Evolutionary conservation across 1,139 yeast genomes (phyloP).

Genomic region (Spathaspora sp.): DNA sequence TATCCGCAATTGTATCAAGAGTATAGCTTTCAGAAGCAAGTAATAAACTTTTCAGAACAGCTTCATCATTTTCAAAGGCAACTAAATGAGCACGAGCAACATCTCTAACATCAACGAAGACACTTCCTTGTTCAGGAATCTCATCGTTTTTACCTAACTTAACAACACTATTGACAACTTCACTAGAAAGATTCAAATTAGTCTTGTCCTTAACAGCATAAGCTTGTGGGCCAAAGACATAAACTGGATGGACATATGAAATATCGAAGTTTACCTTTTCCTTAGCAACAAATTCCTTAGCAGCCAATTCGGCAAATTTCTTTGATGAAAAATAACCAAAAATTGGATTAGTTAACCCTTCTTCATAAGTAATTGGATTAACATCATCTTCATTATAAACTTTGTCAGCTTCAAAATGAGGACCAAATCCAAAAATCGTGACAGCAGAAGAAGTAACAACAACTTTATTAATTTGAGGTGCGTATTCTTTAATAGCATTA

Average conservation of each 20-base stretch:
- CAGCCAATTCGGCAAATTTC: conserved; percentile 38
- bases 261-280: conserved; percentile 27
- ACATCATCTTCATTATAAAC: conserved; percentile 32
- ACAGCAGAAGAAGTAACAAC: conserved; percentile 31
- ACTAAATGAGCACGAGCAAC: conserved; percentile 38
- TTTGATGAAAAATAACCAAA: conserved; percentile 34
- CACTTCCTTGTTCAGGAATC: conserved; percentile 21
- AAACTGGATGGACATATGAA: conserved; percentile 30
- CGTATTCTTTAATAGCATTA: conserved; percentile 21
- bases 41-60: conserved; percentile 28
- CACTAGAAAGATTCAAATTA: conserved; percentile 19
- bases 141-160: conserved; percentile 18
- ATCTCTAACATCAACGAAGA: conserved; percentile 40
- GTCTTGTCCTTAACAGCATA: conserved; percentile 16
- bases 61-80: conserved; percentile 28
- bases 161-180: conserved; percentile 15
- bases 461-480: conserved; percentile 24
- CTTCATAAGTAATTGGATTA: conserved; percentile 36
- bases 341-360: conserved; percentile 19
- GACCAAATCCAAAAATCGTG: conserved; percentile 17
- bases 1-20: conserved; percentile 32
- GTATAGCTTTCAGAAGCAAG: conserved; percentile 29
- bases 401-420: conserved; percentile 11
- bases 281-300: conserved; percentile 47
- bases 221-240: conserved; percentile 46